Conservation (phyloP, 2,329 filamentous ascomycete species). For the Paecilomyces niveus region DNA sequence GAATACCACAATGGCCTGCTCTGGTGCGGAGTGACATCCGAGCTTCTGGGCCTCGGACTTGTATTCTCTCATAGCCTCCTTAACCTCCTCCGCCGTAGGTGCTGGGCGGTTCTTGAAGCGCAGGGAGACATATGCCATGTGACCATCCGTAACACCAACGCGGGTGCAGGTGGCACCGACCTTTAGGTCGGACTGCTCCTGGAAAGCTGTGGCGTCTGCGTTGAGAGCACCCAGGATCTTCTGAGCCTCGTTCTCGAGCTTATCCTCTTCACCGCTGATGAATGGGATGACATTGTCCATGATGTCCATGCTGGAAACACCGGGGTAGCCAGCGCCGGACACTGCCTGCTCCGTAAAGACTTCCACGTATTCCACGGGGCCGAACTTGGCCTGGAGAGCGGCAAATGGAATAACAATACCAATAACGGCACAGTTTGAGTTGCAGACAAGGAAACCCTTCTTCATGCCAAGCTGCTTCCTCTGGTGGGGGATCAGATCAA, state of each 20-base stretch:
- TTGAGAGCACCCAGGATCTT: constrained; percentile 85
- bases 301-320: constrained; percentile 83
- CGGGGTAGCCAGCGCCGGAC: constrained; percentile 68
- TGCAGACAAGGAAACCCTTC: constrained; percentile 92
- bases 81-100: constrained; percentile 69
- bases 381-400: constrained; percentile 79
- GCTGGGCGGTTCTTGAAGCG: constrained; percentile 68
- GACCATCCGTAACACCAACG: constrained; percentile 90
- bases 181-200: constrained; percentile 65
- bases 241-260: constrained; percentile 86
- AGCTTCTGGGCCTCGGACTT: constrained; percentile 73
- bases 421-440: constrained; percentile 97
- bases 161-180: constrained; percentile 88
- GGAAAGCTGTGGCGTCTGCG: constrained; percentile 63
- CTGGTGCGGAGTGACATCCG: constrained; percentile 80
- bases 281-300: constrained; percentile 93
- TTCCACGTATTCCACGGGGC: constrained; percentile 65
- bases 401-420: constrained; percentile 93
- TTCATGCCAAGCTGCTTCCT: constrained; percentile 62
- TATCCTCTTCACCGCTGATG: constrained; percentile 91
- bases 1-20: constrained; percentile 75
- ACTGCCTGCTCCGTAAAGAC: constrained; percentile 95
- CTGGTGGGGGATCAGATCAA: constrained; percentile 86
- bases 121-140: constrained; percentile 89
- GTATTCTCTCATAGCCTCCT: constrained; percentile 72